These are phyloP conservation scores for Fomitopsis palustris DNA, from an alignment of 1,284 basidiomycete genomes.

Conservation along the genomic window DNA sequence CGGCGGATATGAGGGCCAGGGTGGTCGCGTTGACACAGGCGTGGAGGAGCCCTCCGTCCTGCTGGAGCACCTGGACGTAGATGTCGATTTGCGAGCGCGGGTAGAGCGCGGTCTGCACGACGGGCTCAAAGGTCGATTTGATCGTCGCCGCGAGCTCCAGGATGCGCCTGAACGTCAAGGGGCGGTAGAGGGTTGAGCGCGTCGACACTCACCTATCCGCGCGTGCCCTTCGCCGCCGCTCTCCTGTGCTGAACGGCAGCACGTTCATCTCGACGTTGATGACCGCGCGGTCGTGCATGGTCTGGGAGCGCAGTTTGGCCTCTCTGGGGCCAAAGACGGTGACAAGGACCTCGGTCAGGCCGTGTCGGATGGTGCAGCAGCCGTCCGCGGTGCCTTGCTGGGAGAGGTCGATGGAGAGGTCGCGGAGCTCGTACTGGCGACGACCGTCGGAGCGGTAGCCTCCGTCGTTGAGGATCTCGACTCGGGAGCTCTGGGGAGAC, in stretches of 20 bases:
- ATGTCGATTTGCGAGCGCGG: slow-evolving; percentile 95
- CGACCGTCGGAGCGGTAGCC: slow-evolving; percentile 90
- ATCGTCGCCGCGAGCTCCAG: slow-evolving; percentile 86
- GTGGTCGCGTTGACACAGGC: slow-evolving; percentile 95
- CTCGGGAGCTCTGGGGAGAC: slow-evolving; percentile 57
- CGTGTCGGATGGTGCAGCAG: slow-evolving; percentile 81
- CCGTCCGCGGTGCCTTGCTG: slow-evolving; percentile 83
- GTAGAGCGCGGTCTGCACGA: slow-evolving; percentile 87
- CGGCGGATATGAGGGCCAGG: slow-evolving; percentile 86
- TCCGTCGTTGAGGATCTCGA: slow-evolving; percentile 89
- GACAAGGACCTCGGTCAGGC: slow-evolving; percentile 84
- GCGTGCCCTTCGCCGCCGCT: slow-evolving; percentile 70
- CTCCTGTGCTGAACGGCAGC: slow-evolving; percentile 82
- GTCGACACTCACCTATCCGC: slow-evolving; percentile 92
- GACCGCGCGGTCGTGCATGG: slow-evolving; percentile 78
- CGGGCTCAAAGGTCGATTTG: slow-evolving; percentile 93
- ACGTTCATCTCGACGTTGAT: slow-evolving; percentile 85
- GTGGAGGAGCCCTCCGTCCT: slow-evolving; percentile 92
- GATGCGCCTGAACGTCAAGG: slow-evolving; percentile 71
- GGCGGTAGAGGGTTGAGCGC: too few species aligned
- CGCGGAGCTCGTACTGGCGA: slow-evolving; percentile 86
- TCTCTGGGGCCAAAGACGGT: slow-evolving; percentile 92
- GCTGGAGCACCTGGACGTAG: slow-evolving; percentile 87
- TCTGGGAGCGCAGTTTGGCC: slow-evolving; percentile 71
- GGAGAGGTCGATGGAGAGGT: slow-evolving; percentile 75